These are phyloP conservation scores for Prunus dulcis DNA, from an alignment of 306 rosid genomes.

Conservation along the genomic window DNA sequence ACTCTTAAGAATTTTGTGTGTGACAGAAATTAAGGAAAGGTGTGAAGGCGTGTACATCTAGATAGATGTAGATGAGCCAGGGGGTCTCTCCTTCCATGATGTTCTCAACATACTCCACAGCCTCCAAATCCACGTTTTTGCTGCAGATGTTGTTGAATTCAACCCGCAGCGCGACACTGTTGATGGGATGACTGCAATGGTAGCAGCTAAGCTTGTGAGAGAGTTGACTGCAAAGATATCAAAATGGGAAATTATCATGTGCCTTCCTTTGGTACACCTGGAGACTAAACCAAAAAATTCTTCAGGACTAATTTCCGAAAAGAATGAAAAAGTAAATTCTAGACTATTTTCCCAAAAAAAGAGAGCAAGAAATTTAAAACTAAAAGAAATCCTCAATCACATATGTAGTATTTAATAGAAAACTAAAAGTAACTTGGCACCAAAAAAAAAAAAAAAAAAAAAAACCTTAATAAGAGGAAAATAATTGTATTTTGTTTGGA, in stretches of 20 bases:
- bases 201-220: conserved; percentile 92
- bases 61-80: conserved; percentile 90
- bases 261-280: background rate
- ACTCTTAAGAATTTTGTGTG: too few species aligned
- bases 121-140: conserved; percentile 80
- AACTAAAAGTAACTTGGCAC: too few species aligned
- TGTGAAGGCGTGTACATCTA: conserved; percentile 83
- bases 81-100: conserved; percentile 90
- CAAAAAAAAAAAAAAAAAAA: too few species aligned
- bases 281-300: background rate
- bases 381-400: too few species aligned
- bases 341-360: too few species aligned
- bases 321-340: too few species aligned
- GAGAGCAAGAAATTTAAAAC: too few species aligned
- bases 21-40: conserved; percentile 73
- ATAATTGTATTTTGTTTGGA: too few species aligned
- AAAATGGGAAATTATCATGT: conserved; percentile 33
- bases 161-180: conserved; percentile 94
- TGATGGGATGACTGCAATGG: conserved; percentile 99
- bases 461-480: too few species aligned
- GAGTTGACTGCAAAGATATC: conserved; percentile 84
- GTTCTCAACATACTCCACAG: conserved; percentile 85
- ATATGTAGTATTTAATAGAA: too few species aligned
- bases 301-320: too few species aligned
- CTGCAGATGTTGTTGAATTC: conserved; percentile 80